Base-by-base conservation (phyloP, 169 alveolate species). In the Plasmodium berghei region DNA sequence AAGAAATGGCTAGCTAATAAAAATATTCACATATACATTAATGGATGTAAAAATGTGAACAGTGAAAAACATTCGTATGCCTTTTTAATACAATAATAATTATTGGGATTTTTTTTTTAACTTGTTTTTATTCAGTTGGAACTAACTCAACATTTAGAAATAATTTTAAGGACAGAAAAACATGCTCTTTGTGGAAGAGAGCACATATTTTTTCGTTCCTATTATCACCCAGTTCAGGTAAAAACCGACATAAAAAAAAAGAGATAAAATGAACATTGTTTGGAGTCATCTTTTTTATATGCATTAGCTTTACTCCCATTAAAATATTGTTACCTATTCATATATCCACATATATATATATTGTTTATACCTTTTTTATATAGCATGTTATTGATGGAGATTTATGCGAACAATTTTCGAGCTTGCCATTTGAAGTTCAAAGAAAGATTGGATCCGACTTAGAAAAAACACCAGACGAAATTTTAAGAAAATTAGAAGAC, bases 331-430 rank as follows among this genome's bases (percentile, higher is more conserved):
- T 1, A 22, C 26, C 26, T 22, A 22, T 22, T 22, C 26, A 22
- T 22, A 34, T 4, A 18, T 28, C 22, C 18, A 24, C 22, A 16
- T 18, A n/a, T 14, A 16, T 5, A 18, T 14, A 42, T 4, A 10
- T 48, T 42, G 4, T 22, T 0, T 16, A 26, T 69, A 12, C 28
- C 28, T n/a, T 66, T n/a, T 49, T 9, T 67, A 45, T 69, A 4
- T 72, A 93, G 95, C 93, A 96, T 77, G 98, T 98, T 49, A 96
- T 99, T 61, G 99, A 98, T 94, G 99, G 99, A 14, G 99, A 98
- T 89, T 90, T 98, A 52, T 98, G 99, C 73, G 99, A 98, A 93
- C 96, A 95, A 91, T 98, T 91, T 93, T 87, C 95, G 16, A 73
- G 87, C 20, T 90, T 98, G 49, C 88, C 94, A 12, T 93, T 73